Evolutionary conservation across 352 stramenopile genomes (phyloP).

Genomic region (Pythium vanterpoolii): DNA sequence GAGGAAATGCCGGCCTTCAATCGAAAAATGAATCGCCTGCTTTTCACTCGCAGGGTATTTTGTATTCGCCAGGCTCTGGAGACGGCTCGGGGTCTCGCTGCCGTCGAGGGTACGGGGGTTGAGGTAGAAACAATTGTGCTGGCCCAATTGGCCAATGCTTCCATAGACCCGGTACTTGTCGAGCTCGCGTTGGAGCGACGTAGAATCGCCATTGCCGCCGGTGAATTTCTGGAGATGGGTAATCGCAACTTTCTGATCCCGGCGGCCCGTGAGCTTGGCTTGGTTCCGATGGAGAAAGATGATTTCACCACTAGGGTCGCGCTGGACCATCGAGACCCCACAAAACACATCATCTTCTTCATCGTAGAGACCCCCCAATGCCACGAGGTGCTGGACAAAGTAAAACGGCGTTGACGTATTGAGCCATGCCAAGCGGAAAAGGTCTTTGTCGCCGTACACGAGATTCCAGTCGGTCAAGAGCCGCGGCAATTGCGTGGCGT

Average conservation of each 20-base stretch:
- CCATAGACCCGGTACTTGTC: constrained; percentile 74
- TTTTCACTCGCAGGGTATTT: constrained; percentile 55
- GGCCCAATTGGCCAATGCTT: constrained; percentile 52
- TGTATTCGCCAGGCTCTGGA: constrained; percentile 55
- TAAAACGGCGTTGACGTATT: constrained; percentile 70
- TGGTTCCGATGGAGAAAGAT: constrained; percentile 84
- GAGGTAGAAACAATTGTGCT: constrained; percentile 66
- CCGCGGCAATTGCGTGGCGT: constrained; percentile 50
- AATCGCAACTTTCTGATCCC: constrained; percentile 55
- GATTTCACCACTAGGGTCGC: constrained; percentile 61
- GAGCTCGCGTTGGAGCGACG: constrained; percentile 44
- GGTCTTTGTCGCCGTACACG: constrained; percentile 74
- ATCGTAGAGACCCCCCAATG: constrained; percentile 52
- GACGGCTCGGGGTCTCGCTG: constrained; percentile 40
- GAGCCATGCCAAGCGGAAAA: constrained; percentile 78
- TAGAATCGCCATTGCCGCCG: constrained; percentile 52
- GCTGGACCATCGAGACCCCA: constrained; percentile 79
- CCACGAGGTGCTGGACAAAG: constrained; percentile 56
- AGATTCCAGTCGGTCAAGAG: constrained; percentile 64
- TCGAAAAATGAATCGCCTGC: constrained; percentile 77
- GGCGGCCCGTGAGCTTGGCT: constrained; percentile 63
- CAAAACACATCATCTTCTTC: constrained; percentile 58
- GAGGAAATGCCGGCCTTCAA: constrained; percentile 61
- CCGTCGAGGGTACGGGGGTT: constrained; percentile 40
- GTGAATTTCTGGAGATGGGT: constrained; percentile 79